Percentiles rank a stretch among this genome's conserved stretches.
phyloP scores from a whole-genome alignment of 345 rosid species.

The Lepidium aucheri region DNA sequence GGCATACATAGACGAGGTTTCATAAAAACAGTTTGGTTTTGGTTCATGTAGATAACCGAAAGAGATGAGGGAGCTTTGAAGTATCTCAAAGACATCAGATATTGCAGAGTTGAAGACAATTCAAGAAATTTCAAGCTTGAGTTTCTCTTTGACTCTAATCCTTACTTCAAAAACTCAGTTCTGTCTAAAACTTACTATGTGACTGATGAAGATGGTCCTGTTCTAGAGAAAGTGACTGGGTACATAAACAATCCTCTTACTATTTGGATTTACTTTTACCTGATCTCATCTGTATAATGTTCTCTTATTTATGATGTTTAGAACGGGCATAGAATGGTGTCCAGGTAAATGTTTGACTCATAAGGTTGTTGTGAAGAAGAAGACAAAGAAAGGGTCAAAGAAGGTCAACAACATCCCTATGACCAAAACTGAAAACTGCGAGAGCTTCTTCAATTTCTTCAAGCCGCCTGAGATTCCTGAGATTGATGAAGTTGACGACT shows the following conservation, averaged over 20 bases:
- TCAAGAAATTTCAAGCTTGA: slow-evolving; percentile 92
- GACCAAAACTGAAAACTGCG: slow-evolving; percentile 76
- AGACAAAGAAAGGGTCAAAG: slow-evolving; percentile 80
- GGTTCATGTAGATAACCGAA: slow-evolving; percentile 48
- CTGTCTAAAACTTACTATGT: slow-evolving; percentile 85
- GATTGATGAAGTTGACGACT: slow-evolving; percentile 69
- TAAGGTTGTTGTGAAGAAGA: slow-evolving; percentile 63
- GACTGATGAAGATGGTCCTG: slow-evolving; percentile 77
- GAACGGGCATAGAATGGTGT: slow-evolving; percentile 90
- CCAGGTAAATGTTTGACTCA: slow-evolving; percentile 90
- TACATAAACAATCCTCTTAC: background rate
- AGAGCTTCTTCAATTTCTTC: slow-evolving; percentile 91
- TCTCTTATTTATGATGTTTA: slow-evolving; percentile 4
- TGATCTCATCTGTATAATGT: background rate
- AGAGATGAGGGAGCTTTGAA: slow-evolving; percentile 85
- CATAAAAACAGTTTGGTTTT: background rate
- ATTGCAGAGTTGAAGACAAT: slow-evolving; percentile 49
- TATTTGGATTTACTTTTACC: background rate
- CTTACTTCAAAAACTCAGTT: slow-evolving; percentile 69
- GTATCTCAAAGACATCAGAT: slow-evolving; percentile 77
- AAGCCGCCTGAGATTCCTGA: slow-evolving; percentile 83
- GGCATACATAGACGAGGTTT: background rate
- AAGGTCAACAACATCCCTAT: slow-evolving; percentile 58
- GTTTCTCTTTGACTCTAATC: slow-evolving; percentile 78
- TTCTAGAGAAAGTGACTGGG: slow-evolving; percentile 86